phyloP scores from a whole-genome alignment of 179 eudicot species.

The Pouteria campechiana region DNA sequence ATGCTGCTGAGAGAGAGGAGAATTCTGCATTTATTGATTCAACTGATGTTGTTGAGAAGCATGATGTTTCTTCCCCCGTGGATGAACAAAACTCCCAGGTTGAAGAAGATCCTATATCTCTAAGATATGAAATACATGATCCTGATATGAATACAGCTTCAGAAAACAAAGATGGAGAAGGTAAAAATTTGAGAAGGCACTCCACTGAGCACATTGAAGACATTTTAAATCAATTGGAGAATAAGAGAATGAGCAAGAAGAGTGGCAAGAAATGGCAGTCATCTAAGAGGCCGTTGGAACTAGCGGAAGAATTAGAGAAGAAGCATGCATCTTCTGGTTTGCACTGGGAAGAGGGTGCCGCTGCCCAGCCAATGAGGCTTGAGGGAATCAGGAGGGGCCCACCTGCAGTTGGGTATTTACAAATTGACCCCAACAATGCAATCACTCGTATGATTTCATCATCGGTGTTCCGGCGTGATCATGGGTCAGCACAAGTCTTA shows the following conservation, averaged over 20 bases:
- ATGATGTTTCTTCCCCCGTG: background rate
- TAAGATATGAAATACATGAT: conserved; percentile 12
- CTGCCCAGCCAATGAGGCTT: conserved; percentile 97
- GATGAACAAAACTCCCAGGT: conserved; percentile 2
- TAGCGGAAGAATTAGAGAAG: conserved; percentile 81
- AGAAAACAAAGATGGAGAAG: conserved; percentile 11
- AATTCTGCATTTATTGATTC: background rate
- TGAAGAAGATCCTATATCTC: conserved; percentile 14
- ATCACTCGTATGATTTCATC: conserved; percentile 61
- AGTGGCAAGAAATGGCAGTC: conserved; percentile 24
- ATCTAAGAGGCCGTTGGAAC: conserved; percentile 43
- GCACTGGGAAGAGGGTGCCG: conserved; percentile 80
- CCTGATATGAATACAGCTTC: conserved; percentile 5
- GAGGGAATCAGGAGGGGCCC: conserved; percentile 78
- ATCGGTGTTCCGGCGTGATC: conserved; percentile 57
- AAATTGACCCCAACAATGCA: conserved; percentile 45
- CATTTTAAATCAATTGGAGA: conserved; percentile 23
- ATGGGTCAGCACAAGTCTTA: conserved; percentile 67
- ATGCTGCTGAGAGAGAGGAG: conserved; percentile 3
- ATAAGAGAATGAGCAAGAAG: conserved; percentile 17
- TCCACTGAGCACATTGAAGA: conserved; percentile 31
- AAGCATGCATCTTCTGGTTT: conserved; percentile 67
- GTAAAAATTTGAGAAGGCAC: conserved; percentile 15
- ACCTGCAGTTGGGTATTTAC: conserved; percentile 72
- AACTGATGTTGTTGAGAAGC: conserved; percentile 8